phyloP scores from a whole-genome alignment of 257 asterid species.

The Apocynum venetum region DNA sequence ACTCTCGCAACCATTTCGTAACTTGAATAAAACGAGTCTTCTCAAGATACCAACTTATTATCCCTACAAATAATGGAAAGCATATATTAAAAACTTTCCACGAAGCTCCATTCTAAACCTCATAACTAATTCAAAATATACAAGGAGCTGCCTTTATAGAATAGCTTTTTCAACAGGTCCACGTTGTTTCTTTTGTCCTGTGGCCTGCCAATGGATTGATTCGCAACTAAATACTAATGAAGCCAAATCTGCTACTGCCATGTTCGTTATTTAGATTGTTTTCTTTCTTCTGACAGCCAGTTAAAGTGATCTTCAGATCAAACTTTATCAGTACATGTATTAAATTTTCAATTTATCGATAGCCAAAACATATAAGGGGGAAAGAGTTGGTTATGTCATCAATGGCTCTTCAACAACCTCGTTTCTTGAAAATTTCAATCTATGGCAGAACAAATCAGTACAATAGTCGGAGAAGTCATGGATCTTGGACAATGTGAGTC shows the following conservation, averaged over 20 bases:
- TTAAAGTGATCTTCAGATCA: not conserved
- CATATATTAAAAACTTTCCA: too few relatives aligned
- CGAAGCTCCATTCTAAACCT: too few relatives aligned
- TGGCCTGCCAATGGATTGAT: not conserved
- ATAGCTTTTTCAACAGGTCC: not conserved
- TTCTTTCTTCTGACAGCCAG: conserved; percentile 1
- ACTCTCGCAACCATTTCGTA: too few relatives aligned
- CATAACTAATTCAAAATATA: too few relatives aligned
- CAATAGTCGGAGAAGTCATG: conserved; percentile 14
- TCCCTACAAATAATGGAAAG: too few relatives aligned
- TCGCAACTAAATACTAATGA: not conserved
- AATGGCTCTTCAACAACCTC: conserved; percentile 28
- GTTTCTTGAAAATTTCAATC: conserved; percentile 26
- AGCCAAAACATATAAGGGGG: not conserved
- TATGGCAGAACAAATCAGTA: conserved; percentile 20
- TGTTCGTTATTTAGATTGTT: not conserved
- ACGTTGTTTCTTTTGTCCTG: not conserved
- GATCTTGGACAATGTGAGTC: conserved; percentile 36
- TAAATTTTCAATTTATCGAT: not conserved
- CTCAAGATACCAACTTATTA: too few relatives aligned
- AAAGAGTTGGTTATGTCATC: conserved; percentile 18
- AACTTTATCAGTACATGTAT: not conserved
- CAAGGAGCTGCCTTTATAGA: not conserved
- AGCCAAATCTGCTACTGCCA: not conserved
- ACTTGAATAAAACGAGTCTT: too few relatives aligned